Percentiles rank a stretch among this genome's conserved stretches.
Conservation (phyloP, 257 asterid genomes). For the Datura wrightii region DNA sequence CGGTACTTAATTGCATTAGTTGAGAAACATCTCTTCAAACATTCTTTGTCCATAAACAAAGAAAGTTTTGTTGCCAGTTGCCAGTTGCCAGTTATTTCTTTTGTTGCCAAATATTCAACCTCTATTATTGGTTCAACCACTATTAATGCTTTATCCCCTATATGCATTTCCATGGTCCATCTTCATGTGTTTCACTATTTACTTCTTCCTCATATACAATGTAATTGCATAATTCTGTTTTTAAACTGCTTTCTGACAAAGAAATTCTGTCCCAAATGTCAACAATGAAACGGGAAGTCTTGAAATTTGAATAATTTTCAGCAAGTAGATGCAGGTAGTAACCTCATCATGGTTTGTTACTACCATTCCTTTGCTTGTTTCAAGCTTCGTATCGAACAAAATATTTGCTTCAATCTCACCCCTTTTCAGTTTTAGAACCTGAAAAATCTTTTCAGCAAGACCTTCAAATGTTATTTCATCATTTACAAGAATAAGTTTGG, state of each 20-base stretch:
- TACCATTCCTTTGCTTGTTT: conserved; percentile 27
- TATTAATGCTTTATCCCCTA: conserved; percentile 19
- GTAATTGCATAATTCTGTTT: not conserved
- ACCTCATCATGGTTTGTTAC: conserved; percentile 20
- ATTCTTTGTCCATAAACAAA: conserved; percentile 13
- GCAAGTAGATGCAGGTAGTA: conserved; percentile 28
- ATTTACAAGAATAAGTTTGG: conserved; percentile 20
- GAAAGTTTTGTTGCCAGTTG: not conserved
- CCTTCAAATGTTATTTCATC: conserved; percentile 20
- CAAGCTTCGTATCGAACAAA: conserved; percentile 23
- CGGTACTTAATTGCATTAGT: conserved; percentile 7
- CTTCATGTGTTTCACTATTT: not conserved
- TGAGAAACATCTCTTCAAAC: conserved; percentile 28
- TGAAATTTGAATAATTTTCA: conserved; percentile 28
- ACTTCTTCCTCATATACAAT: not conserved
- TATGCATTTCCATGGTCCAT: conserved; percentile 21
- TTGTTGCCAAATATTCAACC: conserved; percentile 4
- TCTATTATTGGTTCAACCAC: conserved; percentile 27
- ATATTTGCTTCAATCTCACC: conserved; percentile 20
- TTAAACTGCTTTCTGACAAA: not conserved
- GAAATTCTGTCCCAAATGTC: not conserved
- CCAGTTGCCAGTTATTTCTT: not conserved
- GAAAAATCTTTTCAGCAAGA: conserved; percentile 17
- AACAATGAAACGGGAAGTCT: conserved; percentile 31
- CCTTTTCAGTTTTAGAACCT: conserved; percentile 11